Percentiles rank a stretch among this genome's conserved stretches.
These are phyloP conservation scores for Chimonanthus salicifolius DNA, from an alignment of 164 flowering plant species.

Conservation along the genomic window DNA sequence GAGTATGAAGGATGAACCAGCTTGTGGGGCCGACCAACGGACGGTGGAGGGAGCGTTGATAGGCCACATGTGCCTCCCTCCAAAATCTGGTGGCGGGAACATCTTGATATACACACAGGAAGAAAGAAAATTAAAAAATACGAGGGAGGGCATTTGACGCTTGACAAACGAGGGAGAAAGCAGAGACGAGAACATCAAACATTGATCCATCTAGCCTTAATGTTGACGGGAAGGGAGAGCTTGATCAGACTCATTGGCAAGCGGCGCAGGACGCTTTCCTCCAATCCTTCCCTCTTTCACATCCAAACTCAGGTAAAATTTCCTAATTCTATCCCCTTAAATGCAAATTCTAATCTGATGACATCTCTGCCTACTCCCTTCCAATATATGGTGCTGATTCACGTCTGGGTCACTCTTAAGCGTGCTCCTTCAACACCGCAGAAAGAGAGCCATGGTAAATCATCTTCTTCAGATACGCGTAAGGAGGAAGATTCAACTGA, in stretches of 20 bases:
- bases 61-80: too few relatives aligned
- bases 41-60: too few relatives aligned
- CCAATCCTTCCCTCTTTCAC: constrained; percentile 23
- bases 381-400: neutral
- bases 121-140: too few relatives aligned
- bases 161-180: too few relatives aligned
- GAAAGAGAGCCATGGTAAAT: constrained; percentile 12
- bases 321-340: neutral
- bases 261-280: constrained; percentile 72
- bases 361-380: neutral
- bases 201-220: constrained; percentile 5
- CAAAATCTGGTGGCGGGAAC: neutral
- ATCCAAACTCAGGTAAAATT: constrained; percentile 9
- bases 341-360: neutral
- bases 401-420: constrained; percentile 6
- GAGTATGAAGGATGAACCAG: too few relatives aligned
- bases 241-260: constrained; percentile 65
- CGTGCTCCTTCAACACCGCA: neutral
- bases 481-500: constrained; percentile 12
- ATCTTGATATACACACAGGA: neutral
- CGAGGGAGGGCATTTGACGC: too few relatives aligned
- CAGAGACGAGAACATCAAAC: neutral
- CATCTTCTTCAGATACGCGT: neutral
- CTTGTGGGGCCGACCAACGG: too few relatives aligned
- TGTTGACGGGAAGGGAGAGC: constrained; percentile 76